phyloP scores from a whole-genome alignment of 2,329 filamentous ascomycete species.

The Pseudocercospora pini-densiflorae region DNA sequence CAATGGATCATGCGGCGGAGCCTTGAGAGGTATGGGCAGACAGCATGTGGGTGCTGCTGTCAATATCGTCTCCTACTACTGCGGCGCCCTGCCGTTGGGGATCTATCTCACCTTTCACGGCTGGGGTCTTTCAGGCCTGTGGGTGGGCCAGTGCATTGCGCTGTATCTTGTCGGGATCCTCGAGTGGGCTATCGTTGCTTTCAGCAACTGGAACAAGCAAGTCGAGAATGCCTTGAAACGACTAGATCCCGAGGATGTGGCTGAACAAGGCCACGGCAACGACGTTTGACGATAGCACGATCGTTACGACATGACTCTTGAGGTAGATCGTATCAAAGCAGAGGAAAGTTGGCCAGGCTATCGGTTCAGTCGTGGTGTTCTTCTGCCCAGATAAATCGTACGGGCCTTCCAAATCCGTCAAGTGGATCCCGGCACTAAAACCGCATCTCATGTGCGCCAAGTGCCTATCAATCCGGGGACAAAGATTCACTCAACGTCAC shows the following conservation, averaged over 20 bases:
- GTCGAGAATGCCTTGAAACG: conserved; percentile 72
- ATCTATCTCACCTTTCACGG: conserved; percentile 86
- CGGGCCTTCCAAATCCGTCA: conserved; percentile 1
- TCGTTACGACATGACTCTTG: background rate
- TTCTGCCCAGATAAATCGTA: conserved; percentile 1
- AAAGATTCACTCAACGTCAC: conserved; percentile 8
- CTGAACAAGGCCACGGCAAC: conserved; percentile 40
- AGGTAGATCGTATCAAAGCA: conserved; percentile 8
- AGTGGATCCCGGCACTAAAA: conserved; percentile 1
- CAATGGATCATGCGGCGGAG: conserved; percentile 82
- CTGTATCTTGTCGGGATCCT: conserved; percentile 77
- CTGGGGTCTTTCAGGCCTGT: conserved; percentile 79
- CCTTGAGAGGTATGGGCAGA: conserved; percentile 79
- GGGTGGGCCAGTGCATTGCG: conserved; percentile 69
- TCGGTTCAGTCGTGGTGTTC: background rate
- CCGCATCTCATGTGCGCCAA: background rate
- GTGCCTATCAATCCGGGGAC: conserved; percentile 5
- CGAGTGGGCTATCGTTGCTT: conserved; percentile 79
- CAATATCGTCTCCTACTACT: conserved; percentile 83
- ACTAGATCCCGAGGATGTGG: conserved; percentile 61
- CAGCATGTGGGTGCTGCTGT: conserved; percentile 84
- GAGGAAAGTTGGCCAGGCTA: background rate
- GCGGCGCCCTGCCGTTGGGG: conserved; percentile 77
- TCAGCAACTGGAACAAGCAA: conserved; percentile 77
- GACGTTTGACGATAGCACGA: conserved; percentile 8